A percentile compares a stretch with the other conserved stretches of the same genome.
Evolutionary conservation across 768 basidiomycete genomes (phyloP).

Genomic region (Kwoniella shandongensis): DNA sequence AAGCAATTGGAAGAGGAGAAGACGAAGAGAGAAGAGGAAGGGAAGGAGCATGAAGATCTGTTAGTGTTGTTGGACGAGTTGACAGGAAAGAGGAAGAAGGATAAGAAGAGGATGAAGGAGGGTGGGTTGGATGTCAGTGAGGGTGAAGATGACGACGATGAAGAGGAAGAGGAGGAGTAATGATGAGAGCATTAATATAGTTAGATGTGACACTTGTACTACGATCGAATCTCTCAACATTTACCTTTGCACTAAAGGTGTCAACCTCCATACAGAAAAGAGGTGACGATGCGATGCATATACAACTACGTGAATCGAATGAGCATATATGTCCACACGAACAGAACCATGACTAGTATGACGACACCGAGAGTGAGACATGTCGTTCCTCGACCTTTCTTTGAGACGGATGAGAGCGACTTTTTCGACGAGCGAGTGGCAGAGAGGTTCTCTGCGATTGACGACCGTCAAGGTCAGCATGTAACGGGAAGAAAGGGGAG

Average conservation of each 20-base stretch:
- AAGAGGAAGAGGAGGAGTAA: conserved; percentile 59
- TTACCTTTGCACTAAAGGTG: too few relatives aligned
- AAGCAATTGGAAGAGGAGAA: conserved; percentile 60
- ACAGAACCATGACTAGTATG: conserved; percentile 67
- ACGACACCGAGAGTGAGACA: conserved; percentile 69
- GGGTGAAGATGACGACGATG: conserved; percentile 67
- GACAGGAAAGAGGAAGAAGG: conserved; percentile 75
- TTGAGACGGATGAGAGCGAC: conserved; percentile 64
- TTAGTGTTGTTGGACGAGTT: conserved; percentile 91
- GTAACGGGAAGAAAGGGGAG: neutral
- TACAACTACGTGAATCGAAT: conserved; percentile 50
- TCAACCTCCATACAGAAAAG: too few relatives aligned
- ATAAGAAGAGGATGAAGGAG: conserved; percentile 74
- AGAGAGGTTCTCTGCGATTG: conserved; percentile 42
- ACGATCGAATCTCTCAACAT: too few relatives aligned
- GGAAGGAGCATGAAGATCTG: conserved; percentile 96
- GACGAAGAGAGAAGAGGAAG: conserved; percentile 72
- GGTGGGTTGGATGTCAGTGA: conserved; percentile 86
- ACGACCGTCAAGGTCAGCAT: neutral
- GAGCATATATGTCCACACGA: conserved; percentile 53
- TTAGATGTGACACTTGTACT: too few relatives aligned
- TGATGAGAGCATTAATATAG: neutral
- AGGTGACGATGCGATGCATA: too few relatives aligned
- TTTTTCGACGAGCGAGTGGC: conserved; percentile 54
- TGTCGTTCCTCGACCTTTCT: conserved; percentile 69